A percentile compares a stretch with the other conserved stretches of the same genome.
These are phyloP conservation scores for Cicer chorassanicum DNA, from an alignment of 306 rosid species.

Conservation along the genomic window DNA sequence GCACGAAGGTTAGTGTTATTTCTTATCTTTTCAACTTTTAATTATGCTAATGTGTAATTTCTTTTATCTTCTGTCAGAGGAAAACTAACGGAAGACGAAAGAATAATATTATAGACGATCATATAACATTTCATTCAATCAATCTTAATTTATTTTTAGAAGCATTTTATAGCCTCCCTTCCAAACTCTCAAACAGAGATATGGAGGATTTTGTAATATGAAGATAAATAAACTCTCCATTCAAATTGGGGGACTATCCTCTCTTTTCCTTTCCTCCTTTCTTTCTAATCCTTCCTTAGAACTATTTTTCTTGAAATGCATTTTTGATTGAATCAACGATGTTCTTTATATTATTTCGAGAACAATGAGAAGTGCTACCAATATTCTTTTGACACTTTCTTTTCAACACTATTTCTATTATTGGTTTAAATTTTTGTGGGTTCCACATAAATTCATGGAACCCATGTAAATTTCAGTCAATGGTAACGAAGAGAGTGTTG, in stretches of 20 bases:
- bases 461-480: neutral
- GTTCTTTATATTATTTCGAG: neutral
- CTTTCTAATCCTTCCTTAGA: neutral
- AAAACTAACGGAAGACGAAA: neutral
- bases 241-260: too few relatives aligned
- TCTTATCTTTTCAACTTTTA: constrained; percentile 6
- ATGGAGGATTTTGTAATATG: too few relatives aligned
- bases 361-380: neutral
- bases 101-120: too few relatives aligned
- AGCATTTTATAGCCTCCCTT: too few relatives aligned
- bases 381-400: neutral
- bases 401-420: neutral
- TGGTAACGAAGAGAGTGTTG: neutral
- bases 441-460: neutral
- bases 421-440: neutral
- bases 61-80: constrained; percentile 19
- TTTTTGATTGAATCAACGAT: constrained; percentile 1
- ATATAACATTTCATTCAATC: too few relatives aligned
- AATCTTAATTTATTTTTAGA: too few relatives aligned
- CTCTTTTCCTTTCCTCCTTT: too few relatives aligned
- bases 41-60: neutral
- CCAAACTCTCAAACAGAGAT: too few relatives aligned
- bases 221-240: too few relatives aligned
- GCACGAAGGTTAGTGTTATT: constrained; percentile 73
- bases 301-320: neutral